A percentile compares a stretch with the other conserved stretches of the same genome.
Evolutionary conservation across 2,329 filamentous ascomycete genomes (phyloP).

Genomic region (Fusarium incarnatum): DNA sequence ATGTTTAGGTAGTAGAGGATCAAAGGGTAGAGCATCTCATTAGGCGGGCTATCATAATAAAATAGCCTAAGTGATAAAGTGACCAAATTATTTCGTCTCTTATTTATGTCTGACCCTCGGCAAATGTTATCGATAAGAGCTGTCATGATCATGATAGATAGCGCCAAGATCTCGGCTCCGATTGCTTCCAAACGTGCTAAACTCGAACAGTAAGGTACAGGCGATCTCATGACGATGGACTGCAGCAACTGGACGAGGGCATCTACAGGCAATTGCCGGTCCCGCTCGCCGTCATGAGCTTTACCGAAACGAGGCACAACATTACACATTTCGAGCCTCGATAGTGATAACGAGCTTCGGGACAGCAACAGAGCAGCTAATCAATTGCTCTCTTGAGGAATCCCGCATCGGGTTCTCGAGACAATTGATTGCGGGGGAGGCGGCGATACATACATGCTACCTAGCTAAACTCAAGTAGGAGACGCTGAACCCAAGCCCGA

Average conservation of each 20-base stretch:
- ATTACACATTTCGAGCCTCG: conserved; percentile 2
- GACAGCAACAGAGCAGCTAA: conserved; percentile 6
- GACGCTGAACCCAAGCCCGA: not conserved
- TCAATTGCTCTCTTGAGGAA: conserved; percentile 22
- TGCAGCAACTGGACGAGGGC: conserved; percentile 4
- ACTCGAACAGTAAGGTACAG: conserved; percentile 30
- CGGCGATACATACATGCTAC: conserved; percentile 12
- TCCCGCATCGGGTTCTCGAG: not conserved
- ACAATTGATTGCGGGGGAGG: conserved; percentile 27
- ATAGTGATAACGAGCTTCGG: not conserved
- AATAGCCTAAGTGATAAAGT: not conserved
- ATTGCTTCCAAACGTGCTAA: conserved; percentile 9
- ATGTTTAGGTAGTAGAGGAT: too few relatives aligned
- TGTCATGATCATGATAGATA: conserved; percentile 24
- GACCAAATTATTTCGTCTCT: not conserved
- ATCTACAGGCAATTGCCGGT: conserved; percentile 19
- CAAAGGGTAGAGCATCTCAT: too few relatives aligned
- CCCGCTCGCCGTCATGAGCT: conserved; percentile 13
- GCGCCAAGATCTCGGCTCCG: conserved; percentile 1
- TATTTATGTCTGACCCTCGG: not conserved
- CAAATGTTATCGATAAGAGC: conserved; percentile 31
- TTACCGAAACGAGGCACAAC: conserved; percentile 36
- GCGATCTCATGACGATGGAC: conserved; percentile 23
- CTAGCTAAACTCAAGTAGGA: conserved; percentile 23
- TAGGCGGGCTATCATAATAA: not conserved